Conservation (phyloP, 2,329 filamentous ascomycete genomes). For the Talaromyces sp. region DNA sequence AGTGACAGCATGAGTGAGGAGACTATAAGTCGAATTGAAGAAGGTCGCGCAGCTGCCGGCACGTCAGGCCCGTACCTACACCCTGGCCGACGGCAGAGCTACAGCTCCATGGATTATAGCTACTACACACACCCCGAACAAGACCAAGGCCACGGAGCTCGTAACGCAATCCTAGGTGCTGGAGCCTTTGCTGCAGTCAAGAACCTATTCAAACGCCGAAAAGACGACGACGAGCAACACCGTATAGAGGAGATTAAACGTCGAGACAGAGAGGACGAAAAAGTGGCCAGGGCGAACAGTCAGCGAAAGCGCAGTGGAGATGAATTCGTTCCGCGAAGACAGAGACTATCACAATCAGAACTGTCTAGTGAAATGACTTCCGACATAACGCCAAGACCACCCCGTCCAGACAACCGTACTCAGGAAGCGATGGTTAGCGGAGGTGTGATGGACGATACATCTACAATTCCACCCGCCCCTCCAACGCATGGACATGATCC, state of each 20-base stretch:
- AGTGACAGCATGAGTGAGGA: conserved; percentile 37
- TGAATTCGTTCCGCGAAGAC: conserved; percentile 38
- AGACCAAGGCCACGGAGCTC: conserved; percentile 44
- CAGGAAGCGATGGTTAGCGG: conserved; percentile 30
- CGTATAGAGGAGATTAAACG: conserved; percentile 52
- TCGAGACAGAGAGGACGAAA: conserved; percentile 49
- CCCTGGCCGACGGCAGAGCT: conserved; percentile 16
- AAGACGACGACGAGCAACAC: conserved; percentile 52
- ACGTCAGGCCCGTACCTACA: conserved; percentile 21
- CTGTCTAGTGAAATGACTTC: conserved; percentile 33
- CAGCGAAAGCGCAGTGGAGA: conserved; percentile 66
- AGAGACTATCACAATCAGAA: conserved; percentile 26
- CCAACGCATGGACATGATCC: conserved; percentile 26
- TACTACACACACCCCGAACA: conserved; percentile 38
- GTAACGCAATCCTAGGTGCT: conserved; percentile 59
- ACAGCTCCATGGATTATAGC: conserved; percentile 25
- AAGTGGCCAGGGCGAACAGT: conserved; percentile 48
- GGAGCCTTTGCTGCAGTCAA: conserved; percentile 57
- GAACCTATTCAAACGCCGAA: conserved; percentile 57
- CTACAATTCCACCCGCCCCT: conserved; percentile 34
- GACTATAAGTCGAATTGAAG: conserved; percentile 43
- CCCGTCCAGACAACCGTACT: conserved; percentile 23
- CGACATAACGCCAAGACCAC: conserved; percentile 20
- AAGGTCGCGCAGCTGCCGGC: conserved; percentile 39
- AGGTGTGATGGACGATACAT: conserved; percentile 20